Evolutionary conservation across 768 basidiomycete species (phyloP).

Genomic region (Kwoniella europaea): DNA sequence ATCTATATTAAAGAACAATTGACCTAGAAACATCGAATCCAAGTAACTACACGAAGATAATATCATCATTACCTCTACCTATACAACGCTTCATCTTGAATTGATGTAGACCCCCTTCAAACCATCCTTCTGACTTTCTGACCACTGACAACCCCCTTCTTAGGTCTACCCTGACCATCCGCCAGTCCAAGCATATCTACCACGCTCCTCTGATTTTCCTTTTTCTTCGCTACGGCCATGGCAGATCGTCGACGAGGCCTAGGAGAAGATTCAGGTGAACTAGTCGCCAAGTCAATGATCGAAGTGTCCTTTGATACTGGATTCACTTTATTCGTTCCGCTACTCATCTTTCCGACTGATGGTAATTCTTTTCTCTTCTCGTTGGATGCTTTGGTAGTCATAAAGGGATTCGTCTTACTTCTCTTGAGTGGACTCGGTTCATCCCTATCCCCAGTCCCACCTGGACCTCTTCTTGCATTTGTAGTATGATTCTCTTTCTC

Average conservation of each 20-base stretch:
- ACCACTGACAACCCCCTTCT: slow-evolving; percentile 36
- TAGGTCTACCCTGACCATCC: slow-evolving; percentile 40
- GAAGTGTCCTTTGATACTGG: neutral
- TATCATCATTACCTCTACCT: neutral
- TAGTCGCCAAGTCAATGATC: slow-evolving; percentile 19
- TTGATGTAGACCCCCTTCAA: neutral
- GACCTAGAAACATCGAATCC: neutral
- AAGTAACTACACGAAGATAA: neutral
- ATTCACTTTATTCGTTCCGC: neutral
- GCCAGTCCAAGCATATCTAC: slow-evolving; percentile 28
- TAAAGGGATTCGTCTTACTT: slow-evolving; percentile 39
- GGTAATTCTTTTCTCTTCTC: slow-evolving; percentile 25
- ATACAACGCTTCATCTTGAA: neutral
- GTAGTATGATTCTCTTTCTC: slow-evolving; percentile 9
- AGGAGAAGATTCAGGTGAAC: slow-evolving; percentile 7
- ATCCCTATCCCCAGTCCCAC: neutral
- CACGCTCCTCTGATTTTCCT: slow-evolving; percentile 18
- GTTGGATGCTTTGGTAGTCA: slow-evolving; percentile 22
- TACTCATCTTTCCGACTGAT: neutral
- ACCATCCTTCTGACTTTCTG: slow-evolving; percentile 32
- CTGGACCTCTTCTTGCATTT: neutral
- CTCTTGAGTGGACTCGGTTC: slow-evolving; percentile 17
- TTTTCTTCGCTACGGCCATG: neutral
- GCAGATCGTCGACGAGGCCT: neutral
- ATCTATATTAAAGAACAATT: neutral